Evolutionary conservation across 139 green algal genomes (phyloP).

Genomic region (Dunaliella sp.): DNA sequence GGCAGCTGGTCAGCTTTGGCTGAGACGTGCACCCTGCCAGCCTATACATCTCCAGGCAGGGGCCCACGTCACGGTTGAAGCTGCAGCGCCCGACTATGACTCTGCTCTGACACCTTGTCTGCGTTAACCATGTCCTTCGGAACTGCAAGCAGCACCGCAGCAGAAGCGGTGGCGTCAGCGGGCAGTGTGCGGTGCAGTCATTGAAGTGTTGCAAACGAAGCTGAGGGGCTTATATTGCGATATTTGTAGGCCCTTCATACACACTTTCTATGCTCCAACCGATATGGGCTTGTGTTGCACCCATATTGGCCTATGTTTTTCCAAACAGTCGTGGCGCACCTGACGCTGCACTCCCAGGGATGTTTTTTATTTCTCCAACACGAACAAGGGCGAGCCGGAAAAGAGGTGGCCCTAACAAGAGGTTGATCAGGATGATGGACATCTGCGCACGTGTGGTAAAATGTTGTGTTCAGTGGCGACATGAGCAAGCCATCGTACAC

Average conservation of each 20-base stretch:
- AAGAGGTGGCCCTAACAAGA: conserved; percentile 72
- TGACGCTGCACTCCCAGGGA: not conserved
- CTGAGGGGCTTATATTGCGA: not conserved
- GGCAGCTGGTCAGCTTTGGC: too few species aligned
- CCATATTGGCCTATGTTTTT: too few species aligned
- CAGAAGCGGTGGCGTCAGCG: not conserved
- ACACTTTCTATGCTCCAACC: too few species aligned
- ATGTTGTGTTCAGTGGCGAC: too few species aligned
- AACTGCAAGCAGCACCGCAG: not conserved
- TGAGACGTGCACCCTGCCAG: too few species aligned
- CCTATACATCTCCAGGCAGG: too few species aligned
- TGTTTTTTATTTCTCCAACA: conserved; percentile 42
- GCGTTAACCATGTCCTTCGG: not conserved
- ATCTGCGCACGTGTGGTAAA: too few species aligned
- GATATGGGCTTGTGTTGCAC: too few species aligned
- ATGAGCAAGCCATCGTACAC: too few species aligned
- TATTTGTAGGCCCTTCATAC: too few species aligned
- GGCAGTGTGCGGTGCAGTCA: not conserved
- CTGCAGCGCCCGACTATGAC: not conserved
- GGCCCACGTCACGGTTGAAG: not conserved
- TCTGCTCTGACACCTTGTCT: not conserved
- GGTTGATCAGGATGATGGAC: conserved; percentile 80
- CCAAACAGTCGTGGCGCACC: not conserved
- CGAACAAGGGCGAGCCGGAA: conserved; percentile 66
- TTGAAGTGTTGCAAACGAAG: not conserved